These are phyloP conservation scores for Chalciporus piperatus DNA, from an alignment of 768 basidiomycete genomes.

Conservation along the genomic window DNA sequence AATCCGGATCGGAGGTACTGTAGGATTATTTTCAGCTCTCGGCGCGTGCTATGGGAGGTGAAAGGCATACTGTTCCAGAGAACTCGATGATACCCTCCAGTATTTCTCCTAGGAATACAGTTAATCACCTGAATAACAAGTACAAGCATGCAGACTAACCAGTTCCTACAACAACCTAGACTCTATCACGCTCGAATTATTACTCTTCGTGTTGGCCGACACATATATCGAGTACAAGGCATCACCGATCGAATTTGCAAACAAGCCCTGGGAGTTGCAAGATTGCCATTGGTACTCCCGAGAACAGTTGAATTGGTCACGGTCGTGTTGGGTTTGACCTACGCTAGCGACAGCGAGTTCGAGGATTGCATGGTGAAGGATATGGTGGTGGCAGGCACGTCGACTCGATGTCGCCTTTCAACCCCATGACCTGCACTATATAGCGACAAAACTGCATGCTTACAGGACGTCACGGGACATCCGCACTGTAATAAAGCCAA, in stretches of 20 bases:
- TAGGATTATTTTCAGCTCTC: too few relatives aligned
- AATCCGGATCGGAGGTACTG: too few relatives aligned
- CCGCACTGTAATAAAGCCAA: too few relatives aligned
- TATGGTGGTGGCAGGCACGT: too few relatives aligned
- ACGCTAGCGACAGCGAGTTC: too few relatives aligned
- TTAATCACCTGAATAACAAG: too few relatives aligned
- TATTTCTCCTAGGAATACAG: constrained; percentile 6
- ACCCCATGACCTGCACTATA: too few relatives aligned
- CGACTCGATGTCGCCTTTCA: too few relatives aligned
- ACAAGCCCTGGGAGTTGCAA: constrained; percentile 10
- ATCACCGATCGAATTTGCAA: constrained; percentile 16
- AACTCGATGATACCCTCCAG: constrained; percentile 18
- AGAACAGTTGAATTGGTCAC: background rate
- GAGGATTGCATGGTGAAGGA: too few relatives aligned
- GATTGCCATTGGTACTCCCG: background rate
- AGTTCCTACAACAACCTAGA: background rate
- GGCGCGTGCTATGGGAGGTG: background rate
- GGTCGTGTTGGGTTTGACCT: background rate
- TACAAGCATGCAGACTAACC: background rate
- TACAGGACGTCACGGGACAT: too few relatives aligned
- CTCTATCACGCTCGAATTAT: background rate
- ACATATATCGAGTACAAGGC: constrained; percentile 15
- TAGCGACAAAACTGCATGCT: too few relatives aligned
- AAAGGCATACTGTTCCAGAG: constrained; percentile 11
- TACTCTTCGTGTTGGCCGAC: background rate